Evolutionary conservation across 257 asterid genomes (phyloP), one percentile per base, ranked within the genome.

Genomic region (Gynochthodes officinalis): DNA sequence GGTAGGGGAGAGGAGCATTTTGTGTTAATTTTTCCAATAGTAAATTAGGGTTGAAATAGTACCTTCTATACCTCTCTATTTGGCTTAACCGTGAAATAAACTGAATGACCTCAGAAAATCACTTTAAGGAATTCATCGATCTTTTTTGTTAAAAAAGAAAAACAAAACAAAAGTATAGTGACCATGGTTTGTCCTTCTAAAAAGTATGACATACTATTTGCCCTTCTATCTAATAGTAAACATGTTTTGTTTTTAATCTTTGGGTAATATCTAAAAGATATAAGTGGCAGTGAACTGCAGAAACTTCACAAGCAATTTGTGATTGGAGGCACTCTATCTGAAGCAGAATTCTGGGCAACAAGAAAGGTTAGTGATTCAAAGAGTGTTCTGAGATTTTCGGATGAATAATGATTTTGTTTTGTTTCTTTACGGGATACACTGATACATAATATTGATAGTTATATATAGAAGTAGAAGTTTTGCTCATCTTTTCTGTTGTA

Each of bases 301-400:
- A 87, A 81, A 80, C 92, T 88, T 73, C 98, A 92, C 91, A 90
- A 85, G 89, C 88, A 92, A 77, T 82, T 95, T 73, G 98, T 95
- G 67, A 86, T 81, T 78, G 93, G 86, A 77, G 90, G 93, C 73
- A 83, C 82, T 75, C 84, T 95, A 77, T 82, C 96, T 25, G 99
- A 95, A 78, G 96, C 89, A 74, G 99, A 95, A 79, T 95, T 95
- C 84, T 95, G 99, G 99, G 96, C 99, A 2, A 82, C 97, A 19
- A 84, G 97, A 81, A 92, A 95, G 99, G 99, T 90, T 74, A 79
- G 95, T 77, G 59, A 69, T 73, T 82, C 74, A 76, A 83, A 44
- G 52, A 15, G 32, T 39, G 39, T 18, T 40, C 27, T 21, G 19
- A 23, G 53, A 25, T 49, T 33, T 59, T 42, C 18, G n/a, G 39